phyloP scores from a whole-genome alignment of 148 eudicot species.

The Oxyria digyna region DNA sequence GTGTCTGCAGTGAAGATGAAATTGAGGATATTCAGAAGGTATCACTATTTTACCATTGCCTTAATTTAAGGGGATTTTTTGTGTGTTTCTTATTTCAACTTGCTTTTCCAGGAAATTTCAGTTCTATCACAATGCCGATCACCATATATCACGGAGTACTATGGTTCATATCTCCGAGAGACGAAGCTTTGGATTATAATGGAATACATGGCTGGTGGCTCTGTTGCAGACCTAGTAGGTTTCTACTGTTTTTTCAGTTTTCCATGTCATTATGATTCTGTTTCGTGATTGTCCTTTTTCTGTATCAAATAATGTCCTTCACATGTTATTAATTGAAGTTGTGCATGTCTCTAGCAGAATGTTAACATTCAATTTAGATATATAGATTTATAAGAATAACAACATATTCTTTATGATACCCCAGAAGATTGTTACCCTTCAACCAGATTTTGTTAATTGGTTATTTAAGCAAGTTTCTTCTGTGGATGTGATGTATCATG shows the following conservation, averaged over 20 bases:
- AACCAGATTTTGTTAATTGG: background rate
- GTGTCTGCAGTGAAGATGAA: constrained; percentile 78
- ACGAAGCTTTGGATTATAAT: constrained; percentile 90
- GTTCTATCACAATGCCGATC: constrained; percentile 91
- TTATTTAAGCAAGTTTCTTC: background rate
- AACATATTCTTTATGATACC: too few species aligned
- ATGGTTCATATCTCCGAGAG: constrained; percentile 80
- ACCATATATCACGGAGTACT: constrained; percentile 87
- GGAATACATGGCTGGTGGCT: constrained; percentile 99
- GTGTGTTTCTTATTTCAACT: background rate
- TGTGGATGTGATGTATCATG: background rate
- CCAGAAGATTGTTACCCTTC: background rate
- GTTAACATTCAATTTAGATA: background rate
- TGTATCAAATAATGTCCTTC: background rate
- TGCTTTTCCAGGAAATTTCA: constrained; percentile 70
- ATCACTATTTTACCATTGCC: constrained; percentile 7
- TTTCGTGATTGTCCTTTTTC: background rate
- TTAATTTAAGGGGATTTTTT: background rate
- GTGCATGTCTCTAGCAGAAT: background rate
- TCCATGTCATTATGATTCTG: background rate
- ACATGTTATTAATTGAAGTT: background rate
- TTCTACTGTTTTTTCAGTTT: constrained; percentile 2
- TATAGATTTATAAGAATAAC: background rate
- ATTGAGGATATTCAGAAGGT: constrained; percentile 97
- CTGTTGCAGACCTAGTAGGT: constrained; percentile 95